Percentiles rank a stretch among this genome's conserved stretches.
Conservation (phyloP, 345 rosid genomes). For the Dimocarpus longan region DNA sequence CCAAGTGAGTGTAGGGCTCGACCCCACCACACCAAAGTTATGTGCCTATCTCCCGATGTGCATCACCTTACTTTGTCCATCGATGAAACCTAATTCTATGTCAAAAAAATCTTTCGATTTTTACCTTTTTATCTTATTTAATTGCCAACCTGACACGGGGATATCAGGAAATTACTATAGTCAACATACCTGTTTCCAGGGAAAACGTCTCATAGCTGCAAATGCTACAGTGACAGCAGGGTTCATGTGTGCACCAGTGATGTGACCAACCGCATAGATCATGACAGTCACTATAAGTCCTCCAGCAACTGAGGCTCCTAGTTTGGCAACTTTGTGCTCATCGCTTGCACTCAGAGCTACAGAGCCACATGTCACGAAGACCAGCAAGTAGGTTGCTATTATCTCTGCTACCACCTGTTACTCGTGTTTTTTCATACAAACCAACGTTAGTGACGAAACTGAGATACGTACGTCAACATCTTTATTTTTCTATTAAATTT, state of each 20-base stretch:
- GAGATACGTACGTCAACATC: too few relatives aligned
- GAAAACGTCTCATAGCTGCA: conserved; percentile 52
- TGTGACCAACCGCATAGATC: conserved; percentile 72
- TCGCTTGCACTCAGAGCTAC: conserved; percentile 45
- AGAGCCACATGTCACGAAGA: conserved; percentile 60
- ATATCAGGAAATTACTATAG: neutral
- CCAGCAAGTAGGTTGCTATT: conserved; percentile 58
- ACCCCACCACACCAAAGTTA: neutral
- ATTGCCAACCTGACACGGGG: neutral
- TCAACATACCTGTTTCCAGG: conserved; percentile 54
- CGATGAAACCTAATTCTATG: neutral
- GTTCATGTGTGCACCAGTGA: conserved; percentile 81
- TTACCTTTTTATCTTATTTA: neutral
- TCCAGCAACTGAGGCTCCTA: conserved; percentile 63
- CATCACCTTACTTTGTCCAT: too few relatives aligned
- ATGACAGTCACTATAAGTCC: conserved; percentile 69
- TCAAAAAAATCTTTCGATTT: neutral
- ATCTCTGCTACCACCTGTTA: conserved; percentile 57
- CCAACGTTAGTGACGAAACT: too few relatives aligned
- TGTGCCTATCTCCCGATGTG: neutral
- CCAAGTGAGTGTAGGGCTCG: conserved; percentile 4
- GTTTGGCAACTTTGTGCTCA: conserved; percentile 39
- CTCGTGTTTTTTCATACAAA: neutral
- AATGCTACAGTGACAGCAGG: conserved; percentile 72
- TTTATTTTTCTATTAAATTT: too few relatives aligned